These are phyloP conservation scores for Holtermannia corniformis DNA, from an alignment of 768 basidiomycete species.

Conservation along the genomic window DNA sequence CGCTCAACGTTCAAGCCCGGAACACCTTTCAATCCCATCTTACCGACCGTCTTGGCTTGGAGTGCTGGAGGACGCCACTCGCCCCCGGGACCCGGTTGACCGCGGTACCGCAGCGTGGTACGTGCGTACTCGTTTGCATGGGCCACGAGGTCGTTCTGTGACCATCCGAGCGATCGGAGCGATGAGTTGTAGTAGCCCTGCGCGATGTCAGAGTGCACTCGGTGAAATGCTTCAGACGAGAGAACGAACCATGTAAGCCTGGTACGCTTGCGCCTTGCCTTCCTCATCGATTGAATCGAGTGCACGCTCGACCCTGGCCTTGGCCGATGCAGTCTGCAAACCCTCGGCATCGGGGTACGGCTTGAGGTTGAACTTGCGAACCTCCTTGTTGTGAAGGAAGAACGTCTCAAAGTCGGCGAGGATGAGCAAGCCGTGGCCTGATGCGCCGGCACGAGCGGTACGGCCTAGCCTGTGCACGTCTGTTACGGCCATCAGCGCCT, in stretches of 20 bases:
- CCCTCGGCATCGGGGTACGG: conserved; percentile 26
- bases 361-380: conserved; percentile 45
- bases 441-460: conserved; percentile 45
- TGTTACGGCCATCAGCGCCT: conserved; percentile 7
- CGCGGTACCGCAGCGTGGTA: conserved; percentile 21
- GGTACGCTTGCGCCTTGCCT: conserved; percentile 50
- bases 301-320: conserved; percentile 22
- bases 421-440: conserved; percentile 50
- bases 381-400: conserved; percentile 46
- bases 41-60: conserved; percentile 46
- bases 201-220: conserved; percentile 14
- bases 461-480: conserved; percentile 45
- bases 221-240: background rate
- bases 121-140: conserved; percentile 41
- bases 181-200: conserved; percentile 53
- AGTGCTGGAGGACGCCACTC: conserved; percentile 41
- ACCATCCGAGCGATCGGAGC: conserved; percentile 43
- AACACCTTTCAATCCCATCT: conserved; percentile 47
- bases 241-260: conserved; percentile 24
- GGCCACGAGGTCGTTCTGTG: conserved; percentile 43
- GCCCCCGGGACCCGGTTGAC: conserved; percentile 27
- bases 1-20: conserved; percentile 28
- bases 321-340: background rate
- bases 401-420: conserved; percentile 49
- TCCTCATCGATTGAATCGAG: conserved; percentile 42